These are phyloP conservation scores for Xerocomellus amylosporus DNA, from an alignment of 768 basidiomycete species.

Conservation along the genomic window DNA sequence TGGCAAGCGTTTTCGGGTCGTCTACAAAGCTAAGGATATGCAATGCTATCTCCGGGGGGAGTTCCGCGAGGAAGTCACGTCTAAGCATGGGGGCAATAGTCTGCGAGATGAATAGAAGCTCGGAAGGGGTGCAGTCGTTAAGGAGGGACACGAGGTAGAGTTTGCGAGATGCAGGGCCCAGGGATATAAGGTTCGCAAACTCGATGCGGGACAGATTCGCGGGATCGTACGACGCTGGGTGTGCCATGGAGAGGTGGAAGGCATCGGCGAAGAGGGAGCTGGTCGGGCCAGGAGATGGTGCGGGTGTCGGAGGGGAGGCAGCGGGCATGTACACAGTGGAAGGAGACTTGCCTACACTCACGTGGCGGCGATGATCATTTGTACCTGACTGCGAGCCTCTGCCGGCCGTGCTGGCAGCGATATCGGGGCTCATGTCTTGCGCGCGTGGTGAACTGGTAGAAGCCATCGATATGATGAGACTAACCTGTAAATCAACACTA, in stretches of 20 bases:
- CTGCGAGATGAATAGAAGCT: slow-evolving; percentile 64
- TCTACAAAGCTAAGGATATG: slow-evolving; percentile 76
- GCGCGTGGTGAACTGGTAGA: slow-evolving; percentile 5
- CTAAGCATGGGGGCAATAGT: slow-evolving; percentile 64
- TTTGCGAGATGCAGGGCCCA: slow-evolving; percentile 43
- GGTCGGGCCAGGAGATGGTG: slow-evolving; percentile 56
- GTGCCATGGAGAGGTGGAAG: slow-evolving; percentile 19
- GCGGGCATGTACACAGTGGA: slow-evolving; percentile 51
- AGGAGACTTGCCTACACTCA: slow-evolving; percentile 15
- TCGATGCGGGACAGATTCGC: slow-evolving; percentile 30
- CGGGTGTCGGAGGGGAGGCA: slow-evolving; percentile 58
- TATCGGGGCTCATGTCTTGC: slow-evolving; percentile 13
- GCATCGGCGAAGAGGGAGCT: slow-evolving; percentile 42
- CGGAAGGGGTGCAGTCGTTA: slow-evolving; percentile 52
- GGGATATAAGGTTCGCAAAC: slow-evolving; percentile 32
- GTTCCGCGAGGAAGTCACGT: slow-evolving; percentile 54
- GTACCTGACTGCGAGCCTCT: slow-evolving; percentile 12
- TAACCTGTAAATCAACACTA: neutral
- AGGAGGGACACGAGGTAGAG: slow-evolving; percentile 52
- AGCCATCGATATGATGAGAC: slow-evolving; percentile 4
- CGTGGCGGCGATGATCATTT: slow-evolving; percentile 17
- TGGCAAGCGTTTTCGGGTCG: slow-evolving; percentile 65
- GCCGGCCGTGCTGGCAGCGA: neutral
- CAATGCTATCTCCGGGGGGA: slow-evolving; percentile 69
- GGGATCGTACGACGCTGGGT: slow-evolving; percentile 18